Evolutionary conservation across 1,139 yeast species (phyloP), one percentile per base, ranked within the genome.

Genomic region (Kazachstania sp.): DNA sequence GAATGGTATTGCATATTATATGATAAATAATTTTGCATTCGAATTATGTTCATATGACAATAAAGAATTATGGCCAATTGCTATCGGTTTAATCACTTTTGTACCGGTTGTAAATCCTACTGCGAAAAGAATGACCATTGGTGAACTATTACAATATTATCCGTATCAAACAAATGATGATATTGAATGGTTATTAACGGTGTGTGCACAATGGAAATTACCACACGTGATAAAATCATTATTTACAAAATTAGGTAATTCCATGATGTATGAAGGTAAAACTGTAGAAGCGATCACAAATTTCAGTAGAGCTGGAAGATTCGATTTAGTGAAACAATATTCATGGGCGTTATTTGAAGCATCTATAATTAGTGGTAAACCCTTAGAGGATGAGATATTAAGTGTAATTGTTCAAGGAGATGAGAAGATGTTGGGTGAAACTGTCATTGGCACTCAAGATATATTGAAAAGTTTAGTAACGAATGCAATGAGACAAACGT

Each of bases 141-240:
- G 80, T 2, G 80, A 79, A 46, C 72, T 76, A 47, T 68, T 86
- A 35, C 88, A 90, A n/a, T 68, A 66, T 9, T 82, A 73, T 57
- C 71, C 78, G 37, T 79, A 79, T 57, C 67, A 73, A 44, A 76
- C 81, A 7, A 82, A 81, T 56, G 92, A 83, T 58, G 95, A 86
- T 57, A 71, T 83, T 53, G 94, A 85, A 61, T 85, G 95, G 94
- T 78, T 83, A 30, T 68, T 86, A 45, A 77, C 86, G 1, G 71
- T 77, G 37, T 72, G 75, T 68, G 71, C 78, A 1, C 67, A 72
- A 47, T 64, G 76, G 61, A 73, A 68, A 54, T 54, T 75, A 43
- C 71, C 77, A n/a, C 65, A 73, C 4, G 78, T 85, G 9, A 79
- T 85, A 1, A 72, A 72, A 52, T 68, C 70, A 40, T 65, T 79